A percentile compares a stretch with the other conserved stretches of the same genome.
Conservation (phyloP, 2,329 filamentous ascomycete genomes). For the Sporothrix pallida region DNA sequence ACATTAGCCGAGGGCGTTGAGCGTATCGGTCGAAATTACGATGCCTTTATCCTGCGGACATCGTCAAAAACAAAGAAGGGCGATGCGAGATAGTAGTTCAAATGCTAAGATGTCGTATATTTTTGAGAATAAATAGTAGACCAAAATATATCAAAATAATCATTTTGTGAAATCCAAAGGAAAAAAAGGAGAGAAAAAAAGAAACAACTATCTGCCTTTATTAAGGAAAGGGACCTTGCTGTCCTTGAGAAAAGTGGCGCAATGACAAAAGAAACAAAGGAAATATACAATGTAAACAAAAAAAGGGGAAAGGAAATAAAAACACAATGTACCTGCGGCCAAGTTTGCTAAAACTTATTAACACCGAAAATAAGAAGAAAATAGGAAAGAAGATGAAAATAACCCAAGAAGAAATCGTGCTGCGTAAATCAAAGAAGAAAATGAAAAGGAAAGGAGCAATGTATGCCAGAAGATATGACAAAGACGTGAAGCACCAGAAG, state of each 20-base stretch:
- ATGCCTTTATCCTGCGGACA: slow-evolving; percentile 66
- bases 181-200: not conserved
- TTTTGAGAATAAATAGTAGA: not conserved
- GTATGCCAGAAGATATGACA: not conserved
- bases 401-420: slow-evolving; percentile 13
- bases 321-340: slow-evolving; percentile 6
- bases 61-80: not conserved
- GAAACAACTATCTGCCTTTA: slow-evolving; percentile 16
- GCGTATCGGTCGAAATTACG: slow-evolving; percentile 75
- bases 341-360: not conserved
- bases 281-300: not conserved
- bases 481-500: not conserved
- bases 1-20: slow-evolving; percentile 70
- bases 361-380: slow-evolving; percentile 5
- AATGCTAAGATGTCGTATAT: not conserved
- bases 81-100: not conserved
- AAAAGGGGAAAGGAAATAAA: not conserved
- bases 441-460: not conserved
- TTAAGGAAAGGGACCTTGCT: not conserved
- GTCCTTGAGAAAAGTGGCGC: not conserved
- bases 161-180: slow-evolving; percentile 12
- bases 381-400: not conserved
- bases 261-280: not conserved
- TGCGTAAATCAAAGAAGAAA: slow-evolving; percentile 26
- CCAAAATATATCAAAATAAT: not conserved